Evolutionary conservation across 768 basidiomycete genomes (phyloP).

Genomic region (Sarcodon aspratus): DNA sequence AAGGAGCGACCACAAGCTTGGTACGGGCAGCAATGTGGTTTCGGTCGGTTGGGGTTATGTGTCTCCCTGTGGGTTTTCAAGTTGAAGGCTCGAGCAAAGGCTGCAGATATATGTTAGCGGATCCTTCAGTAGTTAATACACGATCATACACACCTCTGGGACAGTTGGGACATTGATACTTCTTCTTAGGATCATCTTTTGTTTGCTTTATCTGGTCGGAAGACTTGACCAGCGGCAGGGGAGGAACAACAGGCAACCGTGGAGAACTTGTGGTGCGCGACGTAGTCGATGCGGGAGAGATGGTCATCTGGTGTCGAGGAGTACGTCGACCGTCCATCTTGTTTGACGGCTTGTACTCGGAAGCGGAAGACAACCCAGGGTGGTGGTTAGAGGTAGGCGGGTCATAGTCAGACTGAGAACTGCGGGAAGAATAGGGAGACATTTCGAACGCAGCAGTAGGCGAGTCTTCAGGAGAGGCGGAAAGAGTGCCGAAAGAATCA

Average conservation of each 20-base stretch:
- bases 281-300: conserved; percentile 24
- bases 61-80: conserved; percentile 93
- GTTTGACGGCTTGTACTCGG: conserved; percentile 30
- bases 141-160: conserved; percentile 43
- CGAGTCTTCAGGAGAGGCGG: conserved; percentile 13
- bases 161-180: conserved; percentile 67
- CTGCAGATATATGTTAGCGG: conserved; percentile 23
- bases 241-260: conserved; percentile 33
- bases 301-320: conserved; percentile 15
- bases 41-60: conserved; percentile 84
- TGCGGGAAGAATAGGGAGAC: conserved; percentile 21
- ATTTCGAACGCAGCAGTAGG: conserved; percentile 3
- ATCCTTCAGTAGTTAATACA: conserved; percentile 1
- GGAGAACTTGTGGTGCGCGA: conserved; percentile 46
- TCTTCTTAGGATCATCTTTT: conserved; percentile 61
- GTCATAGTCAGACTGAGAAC: conserved; percentile 61
- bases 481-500: conserved; percentile 1
- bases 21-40: conserved; percentile 85
- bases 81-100: conserved; percentile 90
- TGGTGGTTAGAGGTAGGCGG: conserved; percentile 34
- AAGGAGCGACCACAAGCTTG: conserved; percentile 81
- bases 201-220: conserved; percentile 24
- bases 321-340: conserved; percentile 10
- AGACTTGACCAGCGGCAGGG: conserved; percentile 25
- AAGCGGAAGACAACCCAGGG: conserved; percentile 31